These are phyloP conservation scores for Trichoderma simmonsii DNA, from an alignment of 2,329 filamentous ascomycete species.

Conservation along the genomic window DNA sequence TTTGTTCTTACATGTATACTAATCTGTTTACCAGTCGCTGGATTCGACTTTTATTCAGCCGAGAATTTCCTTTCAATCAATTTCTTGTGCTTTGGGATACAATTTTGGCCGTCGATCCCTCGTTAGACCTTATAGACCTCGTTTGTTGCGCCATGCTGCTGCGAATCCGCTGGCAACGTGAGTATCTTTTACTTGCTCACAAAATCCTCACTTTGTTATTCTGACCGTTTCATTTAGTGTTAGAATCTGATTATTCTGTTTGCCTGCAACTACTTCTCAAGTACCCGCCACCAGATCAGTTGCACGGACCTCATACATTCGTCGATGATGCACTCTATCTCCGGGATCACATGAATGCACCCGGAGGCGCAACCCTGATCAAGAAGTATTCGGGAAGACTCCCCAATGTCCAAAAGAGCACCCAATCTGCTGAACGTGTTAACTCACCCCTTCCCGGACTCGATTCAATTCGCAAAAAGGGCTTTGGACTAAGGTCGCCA, in stretches of 20 bases:
- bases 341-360: conserved; percentile 57
- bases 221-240: conserved; percentile 50
- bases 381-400: conserved; percentile 64
- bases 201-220: not conserved
- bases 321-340: conserved; percentile 82
- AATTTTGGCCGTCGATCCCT: conserved; percentile 81
- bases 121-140: conserved; percentile 76
- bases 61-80: conserved; percentile 88
- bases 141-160: conserved; percentile 95
- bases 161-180: conserved; percentile 84
- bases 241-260: conserved; percentile 83
- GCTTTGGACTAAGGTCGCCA: conserved; percentile 42
- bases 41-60: conserved; percentile 87
- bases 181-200: conserved; percentile 32
- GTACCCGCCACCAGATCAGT: conserved; percentile 66
- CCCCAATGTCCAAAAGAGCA: conserved; percentile 33
- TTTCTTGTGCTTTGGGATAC: conserved; percentile 85
- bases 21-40: conserved; percentile 61
- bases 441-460: conserved; percentile 37
- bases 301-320: conserved; percentile 70
- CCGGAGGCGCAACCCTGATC: conserved; percentile 64
- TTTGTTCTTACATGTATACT: not conserved
- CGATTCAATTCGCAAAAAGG: conserved; percentile 40
- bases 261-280: conserved; percentile 79
- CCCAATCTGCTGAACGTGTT: conserved; percentile 22